These are phyloP conservation scores for Apium graveolens DNA, from an alignment of 129 eudicot species.

Conservation along the genomic window DNA sequence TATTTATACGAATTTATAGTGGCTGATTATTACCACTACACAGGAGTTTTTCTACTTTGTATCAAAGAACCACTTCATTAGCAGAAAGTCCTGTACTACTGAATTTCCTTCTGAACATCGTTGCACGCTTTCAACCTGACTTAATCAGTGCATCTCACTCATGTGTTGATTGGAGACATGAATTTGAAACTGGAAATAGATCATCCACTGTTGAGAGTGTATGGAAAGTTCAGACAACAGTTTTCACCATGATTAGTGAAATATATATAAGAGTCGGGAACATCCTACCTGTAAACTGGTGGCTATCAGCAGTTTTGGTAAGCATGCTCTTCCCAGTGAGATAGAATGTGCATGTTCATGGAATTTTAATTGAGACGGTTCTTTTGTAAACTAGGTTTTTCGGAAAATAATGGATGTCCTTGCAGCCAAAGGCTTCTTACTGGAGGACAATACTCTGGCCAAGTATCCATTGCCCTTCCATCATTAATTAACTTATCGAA, in stretches of 20 bases:
- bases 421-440: constrained; percentile 45
- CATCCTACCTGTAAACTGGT: constrained; percentile 43
- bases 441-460: constrained; percentile 58
- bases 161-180: constrained; percentile 24
- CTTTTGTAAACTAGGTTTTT: constrained; percentile 38
- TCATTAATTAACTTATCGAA: constrained; percentile 3
- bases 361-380: neutral
- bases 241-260: constrained; percentile 73
- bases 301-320: constrained; percentile 78
- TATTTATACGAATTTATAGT: neutral
- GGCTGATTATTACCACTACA: constrained; percentile 3
- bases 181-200: constrained; percentile 26
- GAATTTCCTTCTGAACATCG: constrained; percentile 51
- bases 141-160: constrained; percentile 23
- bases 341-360: neutral
- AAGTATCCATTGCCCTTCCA: constrained; percentile 35
- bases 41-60: constrained; percentile 54
- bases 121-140: constrained; percentile 38
- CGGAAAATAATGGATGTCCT: constrained; percentile 62
- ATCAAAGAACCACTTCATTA: constrained; percentile 38
- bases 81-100: constrained; percentile 50
- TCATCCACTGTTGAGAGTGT: constrained; percentile 24
- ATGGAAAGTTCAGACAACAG: constrained; percentile 58
- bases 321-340: constrained; percentile 8
- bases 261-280: constrained; percentile 56